Evolutionary conservation across 345 rosid genomes (phyloP), one percentile per base, ranked within the genome.

Genomic region (Arabidopsis suecica): DNA sequence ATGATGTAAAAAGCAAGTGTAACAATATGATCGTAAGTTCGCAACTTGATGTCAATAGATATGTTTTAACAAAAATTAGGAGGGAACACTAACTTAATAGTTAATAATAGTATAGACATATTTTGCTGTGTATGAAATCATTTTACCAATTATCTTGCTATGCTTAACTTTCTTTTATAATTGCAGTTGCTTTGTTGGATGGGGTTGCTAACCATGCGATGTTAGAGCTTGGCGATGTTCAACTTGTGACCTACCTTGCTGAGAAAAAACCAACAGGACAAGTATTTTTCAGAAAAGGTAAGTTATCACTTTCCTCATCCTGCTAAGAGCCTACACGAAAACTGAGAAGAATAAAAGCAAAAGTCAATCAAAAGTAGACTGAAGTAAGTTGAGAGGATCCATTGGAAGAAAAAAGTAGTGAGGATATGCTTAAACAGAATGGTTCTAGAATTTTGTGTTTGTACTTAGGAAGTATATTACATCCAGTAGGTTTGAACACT

Each of bases 181-280:
- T 42, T 44, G 59, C 85, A 93, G 98, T 76, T 83, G 79, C 79
- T 30, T 80, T 89, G 57, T 73, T 91, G 90, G 90, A 94, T 65
- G 95, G 91, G 65, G 79, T 91, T 79, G 93, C 95, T 61, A 87
- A 83, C 79, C 80, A 80, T 74, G 95, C 91, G n/a, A 77, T 85
- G 80, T 82, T 91, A 75, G 97, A 91, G 81, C 86, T 94, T 73
- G 88, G 88, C 34, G 91, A 94, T 44, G 68, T 83, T 68, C 83
- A 78, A 65, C 82, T 94, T 74, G 91, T 90, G 47, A 78, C 86
- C 34, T 82, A 86, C 81, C 86, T 94, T 79, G 88, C 97, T 62
- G 97, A 91, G 87, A 91, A 74, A 83, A 94, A 84, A 75, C 86
- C 94, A 62, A 86, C 88, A 0, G 95, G 96, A 57, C 90, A 84